Base-by-base conservation (phyloP, 2,329 filamentous ascomycete species). In the Aspergillus persii region DNA sequence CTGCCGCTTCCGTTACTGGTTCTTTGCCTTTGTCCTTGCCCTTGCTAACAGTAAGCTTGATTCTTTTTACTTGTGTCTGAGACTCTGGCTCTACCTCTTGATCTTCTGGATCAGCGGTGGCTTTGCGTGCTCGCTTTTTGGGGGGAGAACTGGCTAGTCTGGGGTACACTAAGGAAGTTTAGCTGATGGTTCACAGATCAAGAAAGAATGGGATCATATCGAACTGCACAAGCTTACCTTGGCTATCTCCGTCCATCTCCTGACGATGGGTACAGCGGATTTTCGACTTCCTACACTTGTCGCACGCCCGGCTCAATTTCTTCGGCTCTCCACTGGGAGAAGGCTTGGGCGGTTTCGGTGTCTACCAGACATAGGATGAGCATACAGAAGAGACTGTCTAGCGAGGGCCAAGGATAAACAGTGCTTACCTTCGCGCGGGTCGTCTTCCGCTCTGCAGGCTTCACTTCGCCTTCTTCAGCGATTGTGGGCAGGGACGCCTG, bases 261-360 rank as follows among this genome's bases (percentile, higher is more conserved):
- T 50, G 60, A 50, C 65, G 63, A 47, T 72, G 70, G 11, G 30
- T 57, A 60, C 70, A 72, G 36, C 67, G 66, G 59, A 66, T 65
- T 64, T 71, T 73, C 55, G 62, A 64, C 46, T 44, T 61, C 18
- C 63, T 67, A 54, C 70, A 72, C 7, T 54, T 47, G 15, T 26
- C 52, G 53, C 70, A 72, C 6, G 63, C 65, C n/a, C 60, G 62
- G 4, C 51, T 54, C 50, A 59, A 8, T 51, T 56, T 51, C 41
- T 29, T 31, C 3, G 8, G 30, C 30, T 31, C 18, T 23, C 18
- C 18, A 23, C 18, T 23, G 18, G 30, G 6, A 31, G 30, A 5
- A n/a, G 36, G n/a, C 36, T 18, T 15, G 36, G 36, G n/a, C 4
- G 54, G 12, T 44, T 62, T 56, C 4, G 12, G 15, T 15, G 53